Percentiles rank a stretch among this genome's conserved stretches.
These are phyloP conservation scores for Cryphonectria nitschkei DNA, from an alignment of 2,329 filamentous ascomycete species.

Conservation along the genomic window DNA sequence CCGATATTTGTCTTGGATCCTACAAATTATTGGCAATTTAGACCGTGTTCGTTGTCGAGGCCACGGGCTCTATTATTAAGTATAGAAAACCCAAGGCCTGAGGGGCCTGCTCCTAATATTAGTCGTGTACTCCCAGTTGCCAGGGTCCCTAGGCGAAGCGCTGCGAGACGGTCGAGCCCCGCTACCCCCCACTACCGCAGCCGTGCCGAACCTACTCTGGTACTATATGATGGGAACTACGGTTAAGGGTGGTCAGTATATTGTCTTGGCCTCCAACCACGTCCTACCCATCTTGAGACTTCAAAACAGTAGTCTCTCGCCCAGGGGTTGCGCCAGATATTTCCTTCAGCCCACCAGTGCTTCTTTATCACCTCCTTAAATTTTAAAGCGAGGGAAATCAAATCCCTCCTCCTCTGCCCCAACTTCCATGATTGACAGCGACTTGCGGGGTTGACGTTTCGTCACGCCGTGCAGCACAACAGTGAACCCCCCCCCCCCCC, in stretches of 20 bases:
- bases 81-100: not conserved
- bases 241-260: not conserved
- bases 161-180: not conserved
- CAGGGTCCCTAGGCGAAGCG: not conserved
- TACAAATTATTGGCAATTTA: not conserved
- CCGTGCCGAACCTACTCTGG: not conserved
- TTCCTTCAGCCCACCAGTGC: not conserved
- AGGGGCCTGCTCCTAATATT: not conserved
- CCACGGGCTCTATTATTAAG: not conserved
- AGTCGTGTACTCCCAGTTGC: not conserved
- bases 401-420: not conserved
- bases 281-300: not conserved
- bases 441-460: not conserved
- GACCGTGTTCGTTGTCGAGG: not conserved
- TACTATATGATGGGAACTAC: not conserved
- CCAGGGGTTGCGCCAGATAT: not conserved
- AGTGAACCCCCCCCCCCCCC: not conserved
- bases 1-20: not conserved
- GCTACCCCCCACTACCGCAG: not conserved
- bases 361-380: not conserved
- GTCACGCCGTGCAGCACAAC: not conserved
- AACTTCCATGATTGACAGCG: slow-evolving; percentile 1
- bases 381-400: not conserved
- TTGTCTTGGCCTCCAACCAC: slow-evolving; percentile 5
- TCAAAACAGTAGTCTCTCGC: slow-evolving; percentile 3